Evolutionary conservation across 2,329 filamentous ascomycete genomes (phyloP), one percentile per base, ranked within the genome.

Genomic region (Paraconiothyrium brasiliense): DNA sequence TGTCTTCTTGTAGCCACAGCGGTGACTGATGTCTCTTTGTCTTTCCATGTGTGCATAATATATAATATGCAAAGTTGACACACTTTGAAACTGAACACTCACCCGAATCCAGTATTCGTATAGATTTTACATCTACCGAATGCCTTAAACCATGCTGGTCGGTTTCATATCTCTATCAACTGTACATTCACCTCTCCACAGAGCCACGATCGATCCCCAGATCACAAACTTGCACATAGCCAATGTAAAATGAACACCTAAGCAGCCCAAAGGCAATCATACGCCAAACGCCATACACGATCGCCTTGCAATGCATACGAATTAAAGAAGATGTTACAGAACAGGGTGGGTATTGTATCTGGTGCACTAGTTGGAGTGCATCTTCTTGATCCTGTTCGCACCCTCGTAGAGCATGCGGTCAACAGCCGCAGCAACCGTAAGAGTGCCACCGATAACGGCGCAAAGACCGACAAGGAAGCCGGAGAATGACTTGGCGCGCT

Each of bases 401-500:
- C 95, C 95, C 81, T 99, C 95, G 72, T 97, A 99, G 63, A 98
- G 80, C 54, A 91, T 92, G 59, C 96, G 88, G 77, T 99, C 95
- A 35, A 99, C 84, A 4, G 95, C 95, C 6, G 96, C 95, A 11
- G 95, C 95, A 20, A 99, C 95, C 0, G 95, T 99, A 68, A 99
- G 81, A 0, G 95, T 99, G 69, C 95, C 95, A 64, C 95, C 95
- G 54, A 99, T 90, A 63, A 98, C 91, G 41, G 94, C 94, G 78
- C 95, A 99, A 22, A 99, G 88, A 51, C 95, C 95, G 0, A 95
- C 94, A 61, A 99, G 80, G 84, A 99, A 99, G 20, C 92, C 92
- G 0, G 92, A 89, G 78, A 99, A 96, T 4, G 91, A 91, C 84
- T 98, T 98, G 63, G 90, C 84, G 50, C 92, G 88, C 68, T 92